Percentiles rank a stretch among this genome's conserved stretches.
phyloP scores from a whole-genome alignment of 2,329 filamentous ascomycete species.

The Colletotrichum costaricense region DNA sequence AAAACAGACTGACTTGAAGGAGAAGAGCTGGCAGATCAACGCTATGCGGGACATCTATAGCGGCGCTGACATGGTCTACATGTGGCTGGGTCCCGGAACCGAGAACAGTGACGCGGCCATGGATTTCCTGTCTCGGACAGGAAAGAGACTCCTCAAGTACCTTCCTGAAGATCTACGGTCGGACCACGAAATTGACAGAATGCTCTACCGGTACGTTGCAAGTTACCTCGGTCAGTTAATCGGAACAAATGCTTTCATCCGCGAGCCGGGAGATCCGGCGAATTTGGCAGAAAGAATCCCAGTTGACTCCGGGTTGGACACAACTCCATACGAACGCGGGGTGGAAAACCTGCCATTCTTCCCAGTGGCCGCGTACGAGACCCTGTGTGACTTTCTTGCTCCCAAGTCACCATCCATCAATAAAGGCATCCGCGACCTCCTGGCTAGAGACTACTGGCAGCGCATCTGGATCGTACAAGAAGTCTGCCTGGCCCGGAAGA shows the following conservation, averaged over 20 bases:
- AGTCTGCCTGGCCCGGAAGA: slow-evolving; percentile 38
- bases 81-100: slow-evolving; percentile 37
- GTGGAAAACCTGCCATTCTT: too few species aligned
- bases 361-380: slow-evolving; percentile 18
- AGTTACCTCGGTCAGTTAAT: too few species aligned
- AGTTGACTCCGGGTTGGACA: too few species aligned
- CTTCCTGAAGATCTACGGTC: too few species aligned
- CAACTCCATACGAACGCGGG: too few species aligned
- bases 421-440: background rate
- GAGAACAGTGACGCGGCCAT: background rate
- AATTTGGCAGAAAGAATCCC: too few species aligned
- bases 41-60: slow-evolving; percentile 37
- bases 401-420: slow-evolving; percentile 3
- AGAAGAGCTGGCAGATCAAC: slow-evolving; percentile 29
- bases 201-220: too few species aligned
- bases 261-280: too few species aligned
- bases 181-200: too few species aligned
- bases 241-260: too few species aligned
- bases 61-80: slow-evolving; percentile 31
- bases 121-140: background rate
- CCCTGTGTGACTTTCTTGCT: slow-evolving; percentile 21
- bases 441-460: slow-evolving; percentile 49
- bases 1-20: too few species aligned
- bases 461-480: slow-evolving; percentile 48
- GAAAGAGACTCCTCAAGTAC: too few species aligned